Base-by-base conservation (phyloP, 2,329 filamentous ascomycete species). In the Nigrograna mackinnonii region DNA sequence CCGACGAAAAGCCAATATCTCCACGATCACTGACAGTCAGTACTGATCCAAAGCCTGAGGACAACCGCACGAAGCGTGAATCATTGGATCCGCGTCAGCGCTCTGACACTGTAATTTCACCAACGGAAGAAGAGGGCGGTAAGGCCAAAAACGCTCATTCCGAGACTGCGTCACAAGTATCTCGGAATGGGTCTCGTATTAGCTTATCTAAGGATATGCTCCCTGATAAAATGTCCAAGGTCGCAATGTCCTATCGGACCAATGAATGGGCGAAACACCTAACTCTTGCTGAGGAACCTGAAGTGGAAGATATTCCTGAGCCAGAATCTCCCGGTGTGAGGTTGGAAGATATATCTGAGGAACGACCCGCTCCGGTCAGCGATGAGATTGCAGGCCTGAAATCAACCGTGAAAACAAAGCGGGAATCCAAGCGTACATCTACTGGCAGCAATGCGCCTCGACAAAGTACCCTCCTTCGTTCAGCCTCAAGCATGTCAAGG, bases 231-330 rank as follows among this genome's bases (percentile, higher is more conserved):
- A 69, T 91, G 22, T 94, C 91, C 1, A 85, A 82, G 47, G 80
- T 95, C 6, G 86, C 91, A 2, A 75, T 89, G 64, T 88, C 87
- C 0, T 95, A 94, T 62, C 83, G 92, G 43, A 96, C 91, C 2
- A 95, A 95, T 52, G 92, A 97, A 70, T 97, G 92, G 92, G 90
- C 91, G 0, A 96, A 96, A 66, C 90, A 96, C 65, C 76, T 96
- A 9, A 83, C 84, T 49, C 74, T 80, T 31, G 91, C 92, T 5
- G 91, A 96, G 13, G 72, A 74, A 4, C 90, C 90, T 1, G 79
- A 84, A 35, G 67, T 79, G 1, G 85, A 89, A 6, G 79, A 83
- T 2, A 65, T 87, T 11, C 74, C 79, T 18, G 60, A 82, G 4
- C 61, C 66, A 3, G 53, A 55, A 51, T 77, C 63, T 60, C 77